Percentiles rank a stretch among this genome's conserved stretches.
phyloP scores from a whole-genome alignment of 164 flowering plant genomes.

The Sextonia rubra region DNA sequence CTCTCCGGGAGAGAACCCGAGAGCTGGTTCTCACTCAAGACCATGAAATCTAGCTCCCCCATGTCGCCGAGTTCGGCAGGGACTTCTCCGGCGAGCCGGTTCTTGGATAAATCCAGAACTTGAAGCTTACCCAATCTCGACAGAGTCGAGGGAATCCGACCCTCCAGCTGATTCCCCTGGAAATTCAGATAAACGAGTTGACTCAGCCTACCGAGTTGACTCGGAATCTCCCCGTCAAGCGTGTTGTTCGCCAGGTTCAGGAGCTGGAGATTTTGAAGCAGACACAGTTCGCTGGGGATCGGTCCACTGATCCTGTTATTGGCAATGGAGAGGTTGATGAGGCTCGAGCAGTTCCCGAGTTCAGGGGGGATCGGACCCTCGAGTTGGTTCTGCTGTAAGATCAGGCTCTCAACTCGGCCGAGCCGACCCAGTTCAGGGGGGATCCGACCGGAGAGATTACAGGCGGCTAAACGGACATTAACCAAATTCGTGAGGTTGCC shows the following conservation, averaged over 20 bases:
- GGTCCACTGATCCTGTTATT: slow-evolving; percentile 60
- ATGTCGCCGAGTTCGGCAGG: slow-evolving; percentile 58
- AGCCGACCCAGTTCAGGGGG: slow-evolving; percentile 68
- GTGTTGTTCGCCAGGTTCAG: slow-evolving; percentile 78
- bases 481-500: slow-evolving; percentile 52
- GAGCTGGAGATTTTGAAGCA: slow-evolving; percentile 41
- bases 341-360: slow-evolving; percentile 65
- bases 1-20: slow-evolving; percentile 53
- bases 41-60: slow-evolving; percentile 52
- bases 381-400: slow-evolving; percentile 59
- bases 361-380: slow-evolving; percentile 63
- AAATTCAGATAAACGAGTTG: slow-evolving; percentile 69
- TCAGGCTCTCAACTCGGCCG: slow-evolving; percentile 36
- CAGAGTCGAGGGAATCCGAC: slow-evolving; percentile 60
- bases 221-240: slow-evolving; percentile 64
- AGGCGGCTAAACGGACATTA: slow-evolving; percentile 72
- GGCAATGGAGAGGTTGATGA: slow-evolving; percentile 55
- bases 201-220: slow-evolving; percentile 45
- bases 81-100: slow-evolving; percentile 57
- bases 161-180: slow-evolving; percentile 63
- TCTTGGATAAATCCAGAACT: slow-evolving; percentile 75
- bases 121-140: slow-evolving; percentile 49
- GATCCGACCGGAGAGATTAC: slow-evolving; percentile 65
- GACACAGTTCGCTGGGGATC: slow-evolving; percentile 59
- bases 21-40: slow-evolving; percentile 58